phyloP scores from a whole-genome alignment of 2,329 filamentous ascomycete species.

The Neonectria neomacrospora region DNA sequence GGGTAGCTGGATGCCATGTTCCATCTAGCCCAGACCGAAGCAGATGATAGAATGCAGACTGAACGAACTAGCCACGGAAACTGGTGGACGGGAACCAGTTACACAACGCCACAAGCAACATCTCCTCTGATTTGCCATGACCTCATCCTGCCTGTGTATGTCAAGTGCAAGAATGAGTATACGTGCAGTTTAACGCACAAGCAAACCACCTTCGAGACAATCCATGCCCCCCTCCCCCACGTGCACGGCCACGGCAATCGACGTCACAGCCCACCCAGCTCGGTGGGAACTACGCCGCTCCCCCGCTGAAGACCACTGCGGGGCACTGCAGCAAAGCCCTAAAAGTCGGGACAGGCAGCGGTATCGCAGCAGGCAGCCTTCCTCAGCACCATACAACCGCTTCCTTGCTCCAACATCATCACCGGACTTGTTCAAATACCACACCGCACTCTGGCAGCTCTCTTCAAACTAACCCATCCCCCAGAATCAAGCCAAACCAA shows the following conservation, averaged over 20 bases:
- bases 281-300: background rate
- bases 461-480: background rate
- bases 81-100: too few relatives aligned
- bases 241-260: background rate
- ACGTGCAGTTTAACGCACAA: background rate
- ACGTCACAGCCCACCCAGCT: slow-evolving; percentile 12
- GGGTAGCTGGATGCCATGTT: background rate
- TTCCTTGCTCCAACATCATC: slow-evolving; percentile 6
- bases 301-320: slow-evolving; percentile 1
- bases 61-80: background rate
- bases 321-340: slow-evolving; percentile 10
- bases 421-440: background rate
- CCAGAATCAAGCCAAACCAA: too few relatives aligned
- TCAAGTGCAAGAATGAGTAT: too few relatives aligned
- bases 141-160: too few relatives aligned
- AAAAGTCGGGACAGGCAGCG: slow-evolving; percentile 1
- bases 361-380: slow-evolving; percentile 15
- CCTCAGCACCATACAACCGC: slow-evolving; percentile 22
- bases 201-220: background rate
- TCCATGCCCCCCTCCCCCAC: too few relatives aligned
- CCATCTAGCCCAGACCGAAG: background rate
- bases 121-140: too few relatives aligned
- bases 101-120: too few relatives aligned
- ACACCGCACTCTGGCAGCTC: background rate
- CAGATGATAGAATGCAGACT: slow-evolving; percentile 2